phyloP scores from a whole-genome alignment of 495 filamentous ascomycete species.

The Emericellopsis terricola region DNA sequence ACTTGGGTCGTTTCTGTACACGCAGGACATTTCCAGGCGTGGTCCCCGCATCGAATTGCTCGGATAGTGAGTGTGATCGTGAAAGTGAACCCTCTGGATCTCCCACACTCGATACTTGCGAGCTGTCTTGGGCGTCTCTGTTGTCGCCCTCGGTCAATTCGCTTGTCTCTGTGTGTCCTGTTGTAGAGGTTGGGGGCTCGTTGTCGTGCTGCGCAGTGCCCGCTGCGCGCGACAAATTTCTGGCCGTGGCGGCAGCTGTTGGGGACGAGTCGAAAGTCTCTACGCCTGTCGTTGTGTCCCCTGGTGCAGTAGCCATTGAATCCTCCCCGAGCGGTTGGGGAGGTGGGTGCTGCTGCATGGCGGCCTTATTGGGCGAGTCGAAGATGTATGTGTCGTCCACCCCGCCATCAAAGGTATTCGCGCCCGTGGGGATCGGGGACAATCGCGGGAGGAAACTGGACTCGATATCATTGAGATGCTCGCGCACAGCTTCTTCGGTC shows the following conservation, averaged over 20 bases:
- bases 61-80: slow-evolving; percentile 7
- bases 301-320: slow-evolving; percentile 15
- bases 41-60: slow-evolving; percentile 13
- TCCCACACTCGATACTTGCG: slow-evolving; percentile 4
- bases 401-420: slow-evolving; percentile 8
- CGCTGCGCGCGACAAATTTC: slow-evolving; percentile 34
- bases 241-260: slow-evolving; percentile 41
- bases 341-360: slow-evolving; percentile 2
- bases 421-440: slow-evolving; percentile 24
- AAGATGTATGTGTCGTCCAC: slow-evolving; percentile 50
- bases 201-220: slow-evolving; percentile 5
- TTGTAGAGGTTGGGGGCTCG: no score
- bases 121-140: slow-evolving; percentile 5
- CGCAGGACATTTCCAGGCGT: slow-evolving; percentile 16
- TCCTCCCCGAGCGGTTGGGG: slow-evolving; percentile 7
- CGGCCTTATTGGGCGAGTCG: slow-evolving; percentile 25
- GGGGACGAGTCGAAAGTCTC: slow-evolving; percentile 50
- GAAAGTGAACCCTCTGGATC: slow-evolving; percentile 14
- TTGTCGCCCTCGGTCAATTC: slow-evolving; percentile 2
- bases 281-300: slow-evolving; percentile 35
- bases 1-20: slow-evolving; percentile 42
- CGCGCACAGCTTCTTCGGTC: slow-evolving; percentile 24
- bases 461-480: slow-evolving; percentile 68
- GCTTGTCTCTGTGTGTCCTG: no score
- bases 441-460: slow-evolving; percentile 57